These are phyloP conservation scores for Persicaria maculosa DNA, from an alignment of 148 eudicot genomes.

Conservation along the genomic window DNA sequence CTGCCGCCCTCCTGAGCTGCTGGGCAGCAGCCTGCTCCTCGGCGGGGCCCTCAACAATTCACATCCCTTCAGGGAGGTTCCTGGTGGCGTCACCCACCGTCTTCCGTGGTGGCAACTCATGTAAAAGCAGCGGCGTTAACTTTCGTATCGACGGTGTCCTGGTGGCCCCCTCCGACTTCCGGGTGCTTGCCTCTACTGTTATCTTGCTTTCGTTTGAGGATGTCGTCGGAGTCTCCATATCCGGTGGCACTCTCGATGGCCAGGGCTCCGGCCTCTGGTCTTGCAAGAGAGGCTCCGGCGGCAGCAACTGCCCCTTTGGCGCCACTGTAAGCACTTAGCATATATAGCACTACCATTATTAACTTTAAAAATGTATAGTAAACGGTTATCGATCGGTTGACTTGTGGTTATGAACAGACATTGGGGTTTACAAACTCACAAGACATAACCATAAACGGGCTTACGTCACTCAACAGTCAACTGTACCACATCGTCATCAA, in stretches of 20 bases:
- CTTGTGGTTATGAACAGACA: not conserved
- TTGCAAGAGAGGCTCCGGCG: slow-evolving; percentile 10
- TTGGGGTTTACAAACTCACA: not conserved
- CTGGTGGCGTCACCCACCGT: slow-evolving; percentile 10
- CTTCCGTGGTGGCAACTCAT: slow-evolving; percentile 17
- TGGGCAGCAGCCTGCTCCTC: slow-evolving; percentile 35
- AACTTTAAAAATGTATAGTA: not conserved
- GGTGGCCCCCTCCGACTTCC: slow-evolving; percentile 26
- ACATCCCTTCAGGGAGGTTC: slow-evolving; percentile 30
- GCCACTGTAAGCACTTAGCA: slow-evolving; percentile 33
- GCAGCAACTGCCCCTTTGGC: slow-evolving; percentile 29
- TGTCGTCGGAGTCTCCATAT: slow-evolving; percentile 27
- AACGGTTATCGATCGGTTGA: too few relatives aligned
- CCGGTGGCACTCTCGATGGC: slow-evolving; percentile 34
- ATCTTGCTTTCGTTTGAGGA: slow-evolving; percentile 26
- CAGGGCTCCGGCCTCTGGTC: slow-evolving; percentile 31
- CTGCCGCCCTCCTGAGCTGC: slow-evolving; percentile 18
- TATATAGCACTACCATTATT: not conserved
- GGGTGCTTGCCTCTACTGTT: slow-evolving; percentile 15
- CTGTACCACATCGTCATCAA: slow-evolving; percentile 5
- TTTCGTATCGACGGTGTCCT: slow-evolving; percentile 32
- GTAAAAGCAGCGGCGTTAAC: slow-evolving; percentile 18
- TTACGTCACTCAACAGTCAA: not conserved
- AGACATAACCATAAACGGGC: not conserved
- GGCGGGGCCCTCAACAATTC: slow-evolving; percentile 13